phyloP scores from a whole-genome alignment of 345 rosid species.

The Excoecaria agallocha region DNA sequence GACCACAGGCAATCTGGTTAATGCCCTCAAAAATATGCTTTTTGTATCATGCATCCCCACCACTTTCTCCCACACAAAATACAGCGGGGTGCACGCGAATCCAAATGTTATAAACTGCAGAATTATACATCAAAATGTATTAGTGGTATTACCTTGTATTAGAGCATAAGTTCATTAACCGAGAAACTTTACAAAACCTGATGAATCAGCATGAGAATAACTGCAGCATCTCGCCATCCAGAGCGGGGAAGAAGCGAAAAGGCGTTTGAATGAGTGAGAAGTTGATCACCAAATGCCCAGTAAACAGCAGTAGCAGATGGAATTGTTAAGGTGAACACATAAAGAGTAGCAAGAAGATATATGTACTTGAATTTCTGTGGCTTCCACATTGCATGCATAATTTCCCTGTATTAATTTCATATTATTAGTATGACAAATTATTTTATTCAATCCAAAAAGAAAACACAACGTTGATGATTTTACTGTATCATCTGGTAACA shows the following conservation, averaged over 20 bases:
- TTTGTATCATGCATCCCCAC: constrained; percentile 75
- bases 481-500: background rate
- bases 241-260: constrained; percentile 63
- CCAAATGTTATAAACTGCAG: constrained; percentile 85
- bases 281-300: constrained; percentile 86
- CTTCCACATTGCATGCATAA: constrained; percentile 93
- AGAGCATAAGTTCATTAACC: background rate
- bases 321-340: constrained; percentile 74
- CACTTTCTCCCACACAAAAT: constrained; percentile 91
- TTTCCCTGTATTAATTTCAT: constrained; percentile 45
- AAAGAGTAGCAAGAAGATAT: constrained; percentile 67
- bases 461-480: background rate
- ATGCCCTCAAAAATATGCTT: constrained; percentile 65
- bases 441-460: background rate
- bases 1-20: constrained; percentile 69
- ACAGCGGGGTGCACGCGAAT: constrained; percentile 75
- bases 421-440: background rate
- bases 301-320: constrained; percentile 73
- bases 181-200: constrained; percentile 43
- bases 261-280: constrained; percentile 72
- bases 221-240: constrained; percentile 72
- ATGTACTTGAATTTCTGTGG: constrained; percentile 82
- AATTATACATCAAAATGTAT: no score
- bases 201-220: constrained; percentile 77
- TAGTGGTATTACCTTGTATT: background rate